These are phyloP conservation scores for Phytophthora hibernalis DNA, from an alignment of 352 stramenopile genomes.

Conservation along the genomic window DNA sequence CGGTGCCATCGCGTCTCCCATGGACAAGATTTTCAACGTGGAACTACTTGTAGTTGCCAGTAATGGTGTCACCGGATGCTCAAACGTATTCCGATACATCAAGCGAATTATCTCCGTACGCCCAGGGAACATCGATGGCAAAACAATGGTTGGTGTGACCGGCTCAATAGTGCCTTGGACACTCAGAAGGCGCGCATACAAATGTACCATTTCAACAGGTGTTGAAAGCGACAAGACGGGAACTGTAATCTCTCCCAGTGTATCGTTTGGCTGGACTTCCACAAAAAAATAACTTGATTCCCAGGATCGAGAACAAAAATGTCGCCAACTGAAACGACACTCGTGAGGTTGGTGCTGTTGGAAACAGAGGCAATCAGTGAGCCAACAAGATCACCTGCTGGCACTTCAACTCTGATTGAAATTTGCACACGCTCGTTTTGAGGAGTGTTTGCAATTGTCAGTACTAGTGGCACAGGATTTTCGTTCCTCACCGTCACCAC, in stretches of 20 bases:
- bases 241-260: slow-evolving; percentile 33
- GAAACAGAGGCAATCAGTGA: not conserved
- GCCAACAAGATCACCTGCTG: not conserved
- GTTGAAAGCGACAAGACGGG: slow-evolving; percentile 51
- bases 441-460: slow-evolving; percentile 32
- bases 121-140: slow-evolving; percentile 52
- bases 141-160: slow-evolving; percentile 28
- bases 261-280: slow-evolving; percentile 31
- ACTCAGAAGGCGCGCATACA: slow-evolving; percentile 39
- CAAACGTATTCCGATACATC: slow-evolving; percentile 53
- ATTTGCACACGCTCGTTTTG: slow-evolving; percentile 32
- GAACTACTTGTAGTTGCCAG: slow-evolving; percentile 21
- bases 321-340: slow-evolving; percentile 18
- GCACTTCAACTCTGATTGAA: slow-evolving; percentile 30
- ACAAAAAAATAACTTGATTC: slow-evolving; percentile 38
- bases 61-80: slow-evolving; percentile 39
- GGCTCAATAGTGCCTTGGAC: slow-evolving; percentile 46
- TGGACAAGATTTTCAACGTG: slow-evolving; percentile 33
- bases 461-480: slow-evolving; percentile 47
- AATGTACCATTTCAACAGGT: slow-evolving; percentile 45
- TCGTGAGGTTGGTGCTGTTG: not conserved
- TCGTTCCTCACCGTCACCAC: slow-evolving; percentile 55
- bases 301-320: slow-evolving; percentile 39
- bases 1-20: slow-evolving; percentile 21
- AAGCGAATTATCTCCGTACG: slow-evolving; percentile 39